Evolutionary conservation across 2,329 filamentous ascomycete genomes (phyloP).

Genomic region (Purpureocillium takamizusanense): DNA sequence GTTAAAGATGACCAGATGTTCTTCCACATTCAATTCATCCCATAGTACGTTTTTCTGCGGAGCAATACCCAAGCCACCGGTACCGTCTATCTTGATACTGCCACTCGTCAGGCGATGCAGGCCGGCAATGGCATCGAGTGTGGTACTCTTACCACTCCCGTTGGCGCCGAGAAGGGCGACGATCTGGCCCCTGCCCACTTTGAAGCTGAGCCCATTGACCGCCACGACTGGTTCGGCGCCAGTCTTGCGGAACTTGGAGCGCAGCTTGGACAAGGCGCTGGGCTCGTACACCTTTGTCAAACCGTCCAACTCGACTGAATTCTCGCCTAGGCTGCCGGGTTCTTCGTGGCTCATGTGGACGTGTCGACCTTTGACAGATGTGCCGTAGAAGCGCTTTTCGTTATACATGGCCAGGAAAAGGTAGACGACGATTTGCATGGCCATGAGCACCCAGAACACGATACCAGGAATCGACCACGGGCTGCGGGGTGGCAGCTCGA

Average conservation of each 20-base stretch:
- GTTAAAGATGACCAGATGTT: conserved; percentile 81
- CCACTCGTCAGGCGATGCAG: conserved; percentile 70
- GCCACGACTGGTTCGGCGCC: conserved; percentile 60
- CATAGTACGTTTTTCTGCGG: conserved; percentile 93
- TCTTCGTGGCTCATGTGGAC: conserved; percentile 28
- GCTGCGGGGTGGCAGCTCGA: conserved; percentile 51
- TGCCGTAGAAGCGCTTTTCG: conserved; percentile 69
- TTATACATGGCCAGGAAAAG: conserved; percentile 66
- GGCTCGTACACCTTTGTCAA: conserved; percentile 76
- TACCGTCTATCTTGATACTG: conserved; percentile 66
- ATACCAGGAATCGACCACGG: conserved; percentile 65
- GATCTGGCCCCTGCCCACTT: conserved; percentile 70
- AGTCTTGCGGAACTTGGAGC: conserved; percentile 30
- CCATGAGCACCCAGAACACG: conserved; percentile 66
- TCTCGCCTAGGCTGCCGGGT: conserved; percentile 17
- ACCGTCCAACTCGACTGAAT: conserved; percentile 59
- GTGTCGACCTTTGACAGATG: conserved; percentile 52
- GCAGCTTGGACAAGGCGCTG: conserved; percentile 47
- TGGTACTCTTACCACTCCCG: conserved; percentile 84
- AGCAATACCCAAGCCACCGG: conserved; percentile 74
- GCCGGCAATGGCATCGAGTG: conserved; percentile 78
- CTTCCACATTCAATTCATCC: conserved; percentile 77
- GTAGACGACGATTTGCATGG: conserved; percentile 70
- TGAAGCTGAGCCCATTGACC: conserved; percentile 64
- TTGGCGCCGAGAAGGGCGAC: conserved; percentile 82